These are phyloP conservation scores for Silene vulgaris DNA, from an alignment of 179 eudicot genomes.

Conservation along the genomic window DNA sequence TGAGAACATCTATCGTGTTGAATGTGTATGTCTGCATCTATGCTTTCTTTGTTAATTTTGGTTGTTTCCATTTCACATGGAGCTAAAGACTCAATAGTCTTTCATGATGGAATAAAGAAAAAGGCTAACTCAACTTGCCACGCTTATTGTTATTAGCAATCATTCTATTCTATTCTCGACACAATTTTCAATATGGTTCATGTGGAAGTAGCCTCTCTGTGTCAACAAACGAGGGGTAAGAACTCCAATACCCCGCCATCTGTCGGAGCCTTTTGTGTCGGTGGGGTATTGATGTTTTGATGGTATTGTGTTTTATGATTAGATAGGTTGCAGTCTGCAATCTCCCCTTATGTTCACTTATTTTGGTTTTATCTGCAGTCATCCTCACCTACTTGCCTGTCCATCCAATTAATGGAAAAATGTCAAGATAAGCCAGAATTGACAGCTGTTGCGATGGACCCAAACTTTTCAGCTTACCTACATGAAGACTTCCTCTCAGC, in stretches of 20 bases:
- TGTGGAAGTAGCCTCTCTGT: neutral
- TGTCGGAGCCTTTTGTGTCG: neutral
- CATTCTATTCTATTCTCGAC: neutral
- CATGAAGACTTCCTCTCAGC: conserved; percentile 46
- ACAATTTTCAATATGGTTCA: neutral
- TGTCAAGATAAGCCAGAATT: conserved; percentile 68
- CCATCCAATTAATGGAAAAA: conserved; percentile 69
- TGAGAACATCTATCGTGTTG: conserved; percentile 68
- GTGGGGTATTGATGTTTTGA: neutral
- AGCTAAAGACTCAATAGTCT: neutral
- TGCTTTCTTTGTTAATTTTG: neutral
- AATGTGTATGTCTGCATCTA: conserved; percentile 62
- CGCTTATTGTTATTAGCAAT: neutral
- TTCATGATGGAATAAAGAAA: neutral
- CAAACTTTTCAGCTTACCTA: conserved; percentile 56
- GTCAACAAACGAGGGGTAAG: neutral
- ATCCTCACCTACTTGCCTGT: conserved; percentile 47
- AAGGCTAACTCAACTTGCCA: neutral
- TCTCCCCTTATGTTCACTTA: neutral
- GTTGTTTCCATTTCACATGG: neutral
- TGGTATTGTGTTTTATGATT: neutral
- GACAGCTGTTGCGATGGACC: conserved; percentile 57
- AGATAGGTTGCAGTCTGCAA: neutral
- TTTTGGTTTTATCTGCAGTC: conserved; percentile 41
- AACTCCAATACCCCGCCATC: neutral